Percentiles rank a stretch among this genome's conserved stretches.
Conservation (phyloP, 495 filamentous ascomycete genomes). For the Cudoniella acicularis region DNA sequence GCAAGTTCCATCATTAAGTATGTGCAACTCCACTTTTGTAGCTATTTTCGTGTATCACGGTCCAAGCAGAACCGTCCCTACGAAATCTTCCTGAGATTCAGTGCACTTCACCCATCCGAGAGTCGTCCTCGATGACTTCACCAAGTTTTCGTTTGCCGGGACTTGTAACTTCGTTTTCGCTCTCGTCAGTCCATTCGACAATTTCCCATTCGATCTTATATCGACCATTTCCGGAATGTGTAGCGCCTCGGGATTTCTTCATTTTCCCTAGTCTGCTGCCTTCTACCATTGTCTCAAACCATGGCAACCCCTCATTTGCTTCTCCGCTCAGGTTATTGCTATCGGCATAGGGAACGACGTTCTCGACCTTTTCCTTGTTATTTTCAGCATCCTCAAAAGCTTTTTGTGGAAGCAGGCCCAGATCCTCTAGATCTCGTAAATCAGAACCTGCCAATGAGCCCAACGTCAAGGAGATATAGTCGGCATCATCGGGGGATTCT, state of each 20-base stretch:
- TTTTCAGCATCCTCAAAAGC: constrained; percentile 36
- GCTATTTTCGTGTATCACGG: too few species aligned
- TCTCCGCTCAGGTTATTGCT: constrained; percentile 18
- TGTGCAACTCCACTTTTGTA: background rate
- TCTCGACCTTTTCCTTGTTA: constrained; percentile 6
- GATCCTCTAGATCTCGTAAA: constrained; percentile 61
- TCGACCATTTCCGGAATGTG: constrained; percentile 48
- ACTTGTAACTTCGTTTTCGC: constrained; percentile 48
- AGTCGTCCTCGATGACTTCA: constrained; percentile 32
- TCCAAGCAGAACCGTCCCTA: too few species aligned
- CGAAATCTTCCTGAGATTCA: too few species aligned
- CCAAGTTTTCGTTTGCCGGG: constrained; percentile 51
- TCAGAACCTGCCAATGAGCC: constrained; percentile 65
- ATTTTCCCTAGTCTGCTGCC: constrained; percentile 67
- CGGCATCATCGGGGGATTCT: constrained; percentile 58
- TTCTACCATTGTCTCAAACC: constrained; percentile 79
- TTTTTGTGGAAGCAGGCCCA: constrained; percentile 57
- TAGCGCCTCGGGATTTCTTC: constrained; percentile 55
- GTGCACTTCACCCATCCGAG: constrained; percentile 8
- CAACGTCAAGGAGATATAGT: constrained; percentile 72
- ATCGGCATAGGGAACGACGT: background rate
- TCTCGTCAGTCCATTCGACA: constrained; percentile 66
- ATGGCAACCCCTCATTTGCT: constrained; percentile 55
- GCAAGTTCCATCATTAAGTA: background rate
- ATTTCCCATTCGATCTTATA: constrained; percentile 79